Evolutionary conservation across 2,329 filamentous ascomycete species (phyloP).

Genomic region (Rasamsonia emersonii): DNA sequence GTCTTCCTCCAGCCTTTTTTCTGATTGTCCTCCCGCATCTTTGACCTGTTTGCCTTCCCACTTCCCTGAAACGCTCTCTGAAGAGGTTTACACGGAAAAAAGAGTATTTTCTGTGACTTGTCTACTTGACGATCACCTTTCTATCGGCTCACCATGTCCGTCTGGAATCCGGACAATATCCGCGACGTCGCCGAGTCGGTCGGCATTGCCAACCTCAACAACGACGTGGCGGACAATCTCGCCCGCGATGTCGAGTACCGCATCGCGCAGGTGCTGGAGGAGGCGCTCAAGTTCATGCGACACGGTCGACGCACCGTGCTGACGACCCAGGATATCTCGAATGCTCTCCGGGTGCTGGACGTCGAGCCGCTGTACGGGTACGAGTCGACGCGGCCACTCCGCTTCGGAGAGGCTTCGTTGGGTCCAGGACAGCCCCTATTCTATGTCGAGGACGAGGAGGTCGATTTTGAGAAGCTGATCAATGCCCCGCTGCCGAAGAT

Average conservation of each 20-base stretch:
- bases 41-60: no score
- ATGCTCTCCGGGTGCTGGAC: slow-evolving; percentile 77
- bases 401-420: slow-evolving; percentile 87
- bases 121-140: no score
- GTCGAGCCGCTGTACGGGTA: slow-evolving; percentile 96
- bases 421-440: slow-evolving; percentile 91
- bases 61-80: no score
- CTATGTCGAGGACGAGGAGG: slow-evolving; percentile 96
- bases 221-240: slow-evolving; percentile 79
- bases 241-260: slow-evolving; percentile 94
- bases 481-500: slow-evolving; percentile 94
- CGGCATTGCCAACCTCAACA: slow-evolving; percentile 69
- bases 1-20: no score
- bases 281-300: slow-evolving; percentile 94
- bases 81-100: no score
- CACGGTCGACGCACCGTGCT: slow-evolving; percentile 77
- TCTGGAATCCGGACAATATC: slow-evolving; percentile 96
- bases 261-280: slow-evolving; percentile 84
- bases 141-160: slow-evolving; percentile 40
- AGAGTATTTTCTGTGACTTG: no score
- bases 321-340: slow-evolving; percentile 79
- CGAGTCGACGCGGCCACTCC: slow-evolving; percentile 78
- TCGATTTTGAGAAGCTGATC: slow-evolving; percentile 98
- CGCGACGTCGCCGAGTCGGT: slow-evolving; percentile 94
- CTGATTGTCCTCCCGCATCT: no score